These are phyloP conservation scores for Pistacia atlantica DNA, from an alignment of 345 rosid species.

Conservation along the genomic window DNA sequence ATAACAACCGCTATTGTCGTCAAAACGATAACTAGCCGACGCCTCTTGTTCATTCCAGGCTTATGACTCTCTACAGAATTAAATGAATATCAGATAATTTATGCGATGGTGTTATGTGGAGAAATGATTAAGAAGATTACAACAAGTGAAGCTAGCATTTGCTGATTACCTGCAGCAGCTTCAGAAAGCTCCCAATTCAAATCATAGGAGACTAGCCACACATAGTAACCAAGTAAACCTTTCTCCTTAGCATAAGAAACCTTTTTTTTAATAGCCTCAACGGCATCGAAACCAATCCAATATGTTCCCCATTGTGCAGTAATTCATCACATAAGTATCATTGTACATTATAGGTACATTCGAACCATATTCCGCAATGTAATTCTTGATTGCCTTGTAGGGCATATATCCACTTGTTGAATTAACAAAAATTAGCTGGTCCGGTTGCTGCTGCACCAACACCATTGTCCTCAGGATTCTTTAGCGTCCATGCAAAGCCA, in stretches of 20 bases:
- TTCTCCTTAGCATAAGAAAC: conserved; percentile 41
- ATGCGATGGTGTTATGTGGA: too few relatives aligned
- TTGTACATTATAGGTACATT: conserved; percentile 23
- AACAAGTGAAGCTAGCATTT: too few relatives aligned
- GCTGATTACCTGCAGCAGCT: conserved; percentile 25
- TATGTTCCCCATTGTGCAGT: conserved; percentile 10
- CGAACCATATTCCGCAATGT: conserved; percentile 30
- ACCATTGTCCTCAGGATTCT: neutral
- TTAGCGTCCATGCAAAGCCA: conserved; percentile 37
- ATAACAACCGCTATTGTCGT: too few relatives aligned
- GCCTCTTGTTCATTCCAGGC: too few relatives aligned
- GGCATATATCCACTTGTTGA: conserved; percentile 13
- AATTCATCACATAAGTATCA: conserved; percentile 36
- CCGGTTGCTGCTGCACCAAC: conserved; percentile 29
- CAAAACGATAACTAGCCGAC: too few relatives aligned
- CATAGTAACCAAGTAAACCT: conserved; percentile 40
- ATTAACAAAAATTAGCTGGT: neutral
- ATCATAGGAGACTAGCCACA: conserved; percentile 36
- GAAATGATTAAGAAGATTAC: too few relatives aligned
- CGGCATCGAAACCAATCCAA: conserved; percentile 54
- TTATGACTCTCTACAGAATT: too few relatives aligned
- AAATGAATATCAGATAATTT: too few relatives aligned
- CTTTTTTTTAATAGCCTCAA: conserved; percentile 40
- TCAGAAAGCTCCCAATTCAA: conserved; percentile 43
- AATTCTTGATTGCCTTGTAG: conserved; percentile 23